phyloP scores from a whole-genome alignment of 2,329 filamentous ascomycete species.

The Canariomyces notabilis region DNA sequence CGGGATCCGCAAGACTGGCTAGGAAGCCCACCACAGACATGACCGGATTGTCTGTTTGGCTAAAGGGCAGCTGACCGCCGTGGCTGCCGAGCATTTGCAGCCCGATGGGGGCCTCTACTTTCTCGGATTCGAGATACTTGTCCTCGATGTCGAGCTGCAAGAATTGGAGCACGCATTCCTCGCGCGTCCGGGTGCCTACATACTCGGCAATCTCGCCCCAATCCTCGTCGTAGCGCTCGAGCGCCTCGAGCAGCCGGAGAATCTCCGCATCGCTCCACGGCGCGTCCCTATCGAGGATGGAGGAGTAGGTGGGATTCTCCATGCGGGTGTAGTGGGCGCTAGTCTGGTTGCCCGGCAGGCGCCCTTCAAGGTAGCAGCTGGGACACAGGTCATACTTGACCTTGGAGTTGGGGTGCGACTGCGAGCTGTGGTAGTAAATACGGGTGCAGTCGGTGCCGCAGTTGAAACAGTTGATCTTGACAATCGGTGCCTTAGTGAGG shows the following conservation, averaged over 20 bases:
- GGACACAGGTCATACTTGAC: constrained; percentile 85
- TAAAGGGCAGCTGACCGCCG: constrained; percentile 80
- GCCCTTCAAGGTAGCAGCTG: constrained; percentile 79
- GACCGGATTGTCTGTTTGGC: constrained; percentile 89
- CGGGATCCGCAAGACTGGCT: constrained; percentile 83
- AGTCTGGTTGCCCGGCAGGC: constrained; percentile 74
- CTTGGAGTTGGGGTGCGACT: constrained; percentile 55
- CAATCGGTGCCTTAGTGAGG: constrained; percentile 59
- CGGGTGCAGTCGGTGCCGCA: constrained; percentile 85
- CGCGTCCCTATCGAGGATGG: constrained; percentile 74
- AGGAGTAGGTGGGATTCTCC: constrained; percentile 79
- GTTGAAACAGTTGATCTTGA: constrained; percentile 77
- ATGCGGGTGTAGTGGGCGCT: constrained; percentile 80
- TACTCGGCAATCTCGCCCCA: constrained; percentile 92
- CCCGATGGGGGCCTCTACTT: constrained; percentile 50
- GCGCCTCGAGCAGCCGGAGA: constrained; percentile 79
- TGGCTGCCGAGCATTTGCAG: constrained; percentile 65
- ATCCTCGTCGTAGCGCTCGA: constrained; percentile 92
- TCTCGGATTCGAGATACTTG: constrained; percentile 84
- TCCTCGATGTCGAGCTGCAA: constrained; percentile 95
- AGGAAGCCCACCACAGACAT: constrained; percentile 95
- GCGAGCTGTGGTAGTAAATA: constrained; percentile 55
- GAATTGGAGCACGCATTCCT: constrained; percentile 97
- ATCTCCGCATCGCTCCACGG: constrained; percentile 90
- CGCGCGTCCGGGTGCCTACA: constrained; percentile 83